Conservation (phyloP, 2,329 filamentous ascomycete species). For the Geosmithia putterillii region DNA sequence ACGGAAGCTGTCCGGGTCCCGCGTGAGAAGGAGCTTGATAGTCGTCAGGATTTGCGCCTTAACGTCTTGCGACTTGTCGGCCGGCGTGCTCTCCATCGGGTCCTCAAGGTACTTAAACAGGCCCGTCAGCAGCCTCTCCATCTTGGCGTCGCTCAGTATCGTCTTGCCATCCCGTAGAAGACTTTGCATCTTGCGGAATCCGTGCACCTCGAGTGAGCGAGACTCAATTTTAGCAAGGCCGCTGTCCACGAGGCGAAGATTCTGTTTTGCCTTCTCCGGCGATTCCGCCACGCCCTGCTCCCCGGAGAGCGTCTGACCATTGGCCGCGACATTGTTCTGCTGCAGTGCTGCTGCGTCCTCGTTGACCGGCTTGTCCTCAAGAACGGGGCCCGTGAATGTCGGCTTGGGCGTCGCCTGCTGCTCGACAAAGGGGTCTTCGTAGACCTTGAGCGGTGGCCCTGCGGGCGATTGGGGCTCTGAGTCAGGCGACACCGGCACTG, state of each 20-base stretch:
- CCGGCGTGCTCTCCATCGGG: slow-evolving; percentile 36
- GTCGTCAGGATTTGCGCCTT: slow-evolving; percentile 65
- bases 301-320: slow-evolving; percentile 4
- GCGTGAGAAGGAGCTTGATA: slow-evolving; percentile 59
- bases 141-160: slow-evolving; percentile 53
- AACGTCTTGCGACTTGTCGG: slow-evolving; percentile 58
- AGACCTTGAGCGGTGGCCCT: slow-evolving; percentile 37
- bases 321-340: slow-evolving; percentile 9
- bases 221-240: slow-evolving; percentile 62
- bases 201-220: slow-evolving; percentile 65
- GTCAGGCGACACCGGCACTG: slow-evolving; percentile 1
- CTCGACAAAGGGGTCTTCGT: slow-evolving; percentile 48
- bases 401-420: slow-evolving; percentile 34
- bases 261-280: slow-evolving; percentile 44
- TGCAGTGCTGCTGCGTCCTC: slow-evolving; percentile 30
- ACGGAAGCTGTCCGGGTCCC: slow-evolving; percentile 52
- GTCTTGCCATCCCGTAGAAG: slow-evolving; percentile 56
- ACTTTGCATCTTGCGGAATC: slow-evolving; percentile 67
- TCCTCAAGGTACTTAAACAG: slow-evolving; percentile 63
- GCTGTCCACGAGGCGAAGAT: slow-evolving; percentile 54
- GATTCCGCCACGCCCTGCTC: slow-evolving; percentile 15
- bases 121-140: slow-evolving; percentile 53
- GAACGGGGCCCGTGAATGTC: slow-evolving; percentile 32
- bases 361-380: slow-evolving; percentile 49
- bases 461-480: slow-evolving; percentile 14